Conservation (phyloP, 2,329 filamentous ascomycete species). For the Epichloe typhina region DNA sequence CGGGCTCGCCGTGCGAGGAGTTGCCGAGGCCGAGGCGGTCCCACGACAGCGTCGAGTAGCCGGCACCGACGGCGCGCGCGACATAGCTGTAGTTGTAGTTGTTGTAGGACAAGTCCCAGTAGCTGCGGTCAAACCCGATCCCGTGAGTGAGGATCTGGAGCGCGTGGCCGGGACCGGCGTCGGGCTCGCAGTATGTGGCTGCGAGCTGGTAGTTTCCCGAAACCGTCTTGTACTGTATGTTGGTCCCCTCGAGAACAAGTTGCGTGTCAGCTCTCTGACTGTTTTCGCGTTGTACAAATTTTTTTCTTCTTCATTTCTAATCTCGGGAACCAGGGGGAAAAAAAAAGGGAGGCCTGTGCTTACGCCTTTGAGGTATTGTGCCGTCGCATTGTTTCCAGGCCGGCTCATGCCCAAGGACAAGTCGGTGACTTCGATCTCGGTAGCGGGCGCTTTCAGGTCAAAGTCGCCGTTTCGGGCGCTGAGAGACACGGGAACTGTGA, state of each 20-base stretch:
- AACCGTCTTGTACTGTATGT: conserved; percentile 32
- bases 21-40: conserved; percentile 49
- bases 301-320: too few species aligned
- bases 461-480: conserved; percentile 41
- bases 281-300: too few species aligned
- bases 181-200: conserved; percentile 48
- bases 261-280: not conserved
- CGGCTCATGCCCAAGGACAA: conserved; percentile 37
- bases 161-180: conserved; percentile 23
- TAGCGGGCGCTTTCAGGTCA: conserved; percentile 30
- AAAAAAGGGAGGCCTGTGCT: not conserved
- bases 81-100: conserved; percentile 51
- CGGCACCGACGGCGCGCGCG: conserved; percentile 37
- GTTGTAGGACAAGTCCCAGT: conserved; percentile 48
- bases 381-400: conserved; percentile 36
- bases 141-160: conserved; percentile 30
- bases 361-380: conserved; percentile 29
- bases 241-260: not conserved
- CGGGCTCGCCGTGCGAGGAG: conserved; percentile 43
- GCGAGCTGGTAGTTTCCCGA: conserved; percentile 42
- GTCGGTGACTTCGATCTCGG: conserved; percentile 43
- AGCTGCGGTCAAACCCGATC: conserved; percentile 31
- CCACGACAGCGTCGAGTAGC: conserved; percentile 46
- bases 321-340: not conserved
- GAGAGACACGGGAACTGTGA: conserved; percentile 43